phyloP scores from a whole-genome alignment of 352 stramenopile species.

The Phytophthora pini region DNA sequence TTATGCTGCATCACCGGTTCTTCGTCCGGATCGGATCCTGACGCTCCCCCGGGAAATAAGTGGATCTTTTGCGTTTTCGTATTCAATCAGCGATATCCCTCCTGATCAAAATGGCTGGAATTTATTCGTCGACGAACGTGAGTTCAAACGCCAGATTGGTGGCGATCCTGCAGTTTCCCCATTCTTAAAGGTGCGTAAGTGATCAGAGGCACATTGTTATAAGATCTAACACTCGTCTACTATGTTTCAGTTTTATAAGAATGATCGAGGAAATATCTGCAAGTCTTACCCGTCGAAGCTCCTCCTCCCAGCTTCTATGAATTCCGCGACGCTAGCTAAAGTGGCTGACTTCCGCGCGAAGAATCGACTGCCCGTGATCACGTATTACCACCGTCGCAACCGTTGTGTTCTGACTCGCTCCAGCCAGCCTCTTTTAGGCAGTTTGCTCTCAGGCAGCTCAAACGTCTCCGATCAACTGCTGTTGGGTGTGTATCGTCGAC shows the following conservation, averaged over 20 bases:
- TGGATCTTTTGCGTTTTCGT: constrained; percentile 76
- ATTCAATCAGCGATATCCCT: constrained; percentile 46
- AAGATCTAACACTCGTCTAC: constrained; percentile 4
- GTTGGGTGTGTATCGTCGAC: constrained; percentile 70
- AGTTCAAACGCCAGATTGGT: constrained; percentile 85
- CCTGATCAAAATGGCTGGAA: constrained; percentile 77
- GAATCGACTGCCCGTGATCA: constrained; percentile 87
- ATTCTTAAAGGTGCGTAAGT: constrained; percentile 65
- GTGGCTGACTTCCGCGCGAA: constrained; percentile 87
- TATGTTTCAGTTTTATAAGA: constrained; percentile 75
- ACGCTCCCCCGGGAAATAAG: constrained; percentile 54
- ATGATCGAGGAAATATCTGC: constrained; percentile 81
- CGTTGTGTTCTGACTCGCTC: constrained; percentile 84
- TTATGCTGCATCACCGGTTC: constrained; percentile 45
- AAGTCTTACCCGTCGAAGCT: constrained; percentile 85
- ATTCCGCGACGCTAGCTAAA: constrained; percentile 64
- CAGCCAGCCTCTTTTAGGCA: constrained; percentile 82
- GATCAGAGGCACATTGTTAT: no score
- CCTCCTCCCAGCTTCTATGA: constrained; percentile 77
- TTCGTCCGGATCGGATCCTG: constrained; percentile 42
- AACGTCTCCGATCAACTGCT: constrained; percentile 83
- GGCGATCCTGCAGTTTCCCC: constrained; percentile 59
- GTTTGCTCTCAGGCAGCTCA: constrained; percentile 70
- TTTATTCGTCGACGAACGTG: constrained; percentile 72
- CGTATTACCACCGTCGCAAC: constrained; percentile 82